Conservation (phyloP, 208 protist species). For the Leishmania tropica region DNA sequence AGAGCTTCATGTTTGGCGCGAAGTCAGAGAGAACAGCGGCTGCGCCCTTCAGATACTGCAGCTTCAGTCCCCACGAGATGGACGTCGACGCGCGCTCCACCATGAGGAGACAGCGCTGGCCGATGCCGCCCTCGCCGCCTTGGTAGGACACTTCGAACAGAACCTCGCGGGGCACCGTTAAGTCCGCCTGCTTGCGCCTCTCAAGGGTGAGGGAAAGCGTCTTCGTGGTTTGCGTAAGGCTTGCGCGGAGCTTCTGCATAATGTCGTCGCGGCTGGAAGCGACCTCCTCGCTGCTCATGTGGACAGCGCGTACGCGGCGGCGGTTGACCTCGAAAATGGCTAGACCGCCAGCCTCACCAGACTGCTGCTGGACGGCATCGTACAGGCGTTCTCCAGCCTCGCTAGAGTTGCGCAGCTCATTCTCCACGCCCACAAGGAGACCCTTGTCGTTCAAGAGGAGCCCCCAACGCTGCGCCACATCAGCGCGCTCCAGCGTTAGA, state of each 20-base stretch:
- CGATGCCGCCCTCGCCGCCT: slow-evolving; percentile 51
- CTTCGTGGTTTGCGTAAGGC: slow-evolving; percentile 15
- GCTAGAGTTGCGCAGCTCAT: slow-evolving; percentile 47
- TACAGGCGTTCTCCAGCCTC: slow-evolving; percentile 44
- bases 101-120: slow-evolving; percentile 60
- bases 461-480: slow-evolving; percentile 47
- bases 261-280: slow-evolving; percentile 6
- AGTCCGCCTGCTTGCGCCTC: slow-evolving; percentile 28
- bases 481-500: slow-evolving; percentile 46
- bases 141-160: slow-evolving; percentile 49
- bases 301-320: slow-evolving; percentile 23
- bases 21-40: slow-evolving; percentile 34
- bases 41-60: slow-evolving; percentile 16
- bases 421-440: slow-evolving; percentile 49
- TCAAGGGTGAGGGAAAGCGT: slow-evolving; percentile 30
- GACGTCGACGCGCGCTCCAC: slow-evolving; percentile 44
- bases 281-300: slow-evolving; percentile 16
- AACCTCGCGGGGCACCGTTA: slow-evolving; percentile 52
- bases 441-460: slow-evolving; percentile 49
- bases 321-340: slow-evolving; percentile 55
- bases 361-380: slow-evolving; percentile 46
- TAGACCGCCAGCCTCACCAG: slow-evolving; percentile 24
- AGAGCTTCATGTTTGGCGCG: slow-evolving; percentile 35
- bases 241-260: slow-evolving; percentile 18
- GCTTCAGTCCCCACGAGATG: slow-evolving; percentile 57